Percentiles rank a stretch among this genome's conserved stretches.
Evolutionary conservation across 495 filamentous ascomycete genomes (phyloP).

Genomic region (Apodospora peruviana): DNA sequence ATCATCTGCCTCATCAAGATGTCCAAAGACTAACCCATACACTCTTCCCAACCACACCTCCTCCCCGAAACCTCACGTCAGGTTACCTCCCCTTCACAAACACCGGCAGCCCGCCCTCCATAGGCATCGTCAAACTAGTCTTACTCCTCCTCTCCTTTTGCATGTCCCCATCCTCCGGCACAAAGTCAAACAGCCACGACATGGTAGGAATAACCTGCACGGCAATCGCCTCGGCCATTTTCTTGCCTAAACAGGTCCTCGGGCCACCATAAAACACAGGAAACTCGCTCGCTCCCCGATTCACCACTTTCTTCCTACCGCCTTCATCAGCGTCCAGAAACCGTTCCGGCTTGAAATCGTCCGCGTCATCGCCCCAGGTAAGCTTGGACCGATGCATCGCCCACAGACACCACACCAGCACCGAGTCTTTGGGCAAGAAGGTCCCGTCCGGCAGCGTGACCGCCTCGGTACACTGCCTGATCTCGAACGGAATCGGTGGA

Average conservation of each 20-base stretch:
- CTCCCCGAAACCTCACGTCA: background rate
- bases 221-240: conserved; percentile 54
- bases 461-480: conserved; percentile 47
- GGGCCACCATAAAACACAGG: conserved; percentile 59
- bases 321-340: conserved; percentile 39
- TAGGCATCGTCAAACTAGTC: conserved; percentile 55
- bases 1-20: no score
- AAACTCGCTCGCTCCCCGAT: conserved; percentile 47
- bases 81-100: conserved; percentile 14
- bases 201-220: conserved; percentile 46
- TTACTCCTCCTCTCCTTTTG: conserved; percentile 42
- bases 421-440: conserved; percentile 41
- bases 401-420: conserved; percentile 56
- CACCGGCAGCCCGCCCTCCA: conserved; percentile 54
- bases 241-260: conserved; percentile 52
- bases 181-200: conserved; percentile 44
- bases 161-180: conserved; percentile 22
- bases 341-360: conserved; percentile 46
- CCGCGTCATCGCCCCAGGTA: conserved; percentile 53
- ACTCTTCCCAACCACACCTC: no score
- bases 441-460: conserved; percentile 55
- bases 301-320: conserved; percentile 29
- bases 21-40: no score
- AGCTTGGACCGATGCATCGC: conserved; percentile 52
- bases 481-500: conserved; percentile 57